Conservation (phyloP, 2,329 filamentous ascomycete genomes). For the Aspergillus floridensis region DNA sequence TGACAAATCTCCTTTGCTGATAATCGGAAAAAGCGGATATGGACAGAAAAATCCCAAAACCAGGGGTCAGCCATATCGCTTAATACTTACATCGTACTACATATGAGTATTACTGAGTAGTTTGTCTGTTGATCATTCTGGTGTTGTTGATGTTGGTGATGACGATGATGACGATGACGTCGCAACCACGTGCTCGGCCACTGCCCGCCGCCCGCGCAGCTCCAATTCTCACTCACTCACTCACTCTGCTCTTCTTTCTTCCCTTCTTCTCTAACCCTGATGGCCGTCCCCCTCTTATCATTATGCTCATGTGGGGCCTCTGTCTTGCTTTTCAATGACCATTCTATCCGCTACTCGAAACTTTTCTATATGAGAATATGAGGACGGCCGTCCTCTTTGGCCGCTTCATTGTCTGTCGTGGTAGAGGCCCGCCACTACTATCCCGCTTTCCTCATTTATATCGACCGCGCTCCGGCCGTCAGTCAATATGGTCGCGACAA, state of each 20-base stretch:
- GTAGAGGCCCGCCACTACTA: conserved; percentile 35
- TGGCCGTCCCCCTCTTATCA: conserved; percentile 1
- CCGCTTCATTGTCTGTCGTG: conserved; percentile 50
- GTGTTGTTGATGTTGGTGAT: not conserved
- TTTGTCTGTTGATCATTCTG: too few relatives aligned
- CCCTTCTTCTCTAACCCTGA: not conserved
- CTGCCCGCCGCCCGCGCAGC: not conserved
- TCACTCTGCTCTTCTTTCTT: not conserved
- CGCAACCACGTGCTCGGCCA: conserved; percentile 15
- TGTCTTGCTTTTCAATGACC: conserved; percentile 9
- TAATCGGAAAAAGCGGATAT: not conserved
- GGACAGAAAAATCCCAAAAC: not conserved
- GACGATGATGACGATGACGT: conserved; percentile 12
- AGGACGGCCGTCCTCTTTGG: conserved; percentile 49
- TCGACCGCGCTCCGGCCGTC: conserved; percentile 28
- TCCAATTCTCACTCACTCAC: not conserved
- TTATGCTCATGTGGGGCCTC: not conserved
- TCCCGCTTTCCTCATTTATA: conserved; percentile 28
- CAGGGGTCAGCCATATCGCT: too few relatives aligned
- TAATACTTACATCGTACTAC: too few relatives aligned
- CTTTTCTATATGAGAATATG: conserved; percentile 42
- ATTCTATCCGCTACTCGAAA: not conserved
- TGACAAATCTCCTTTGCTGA: not conserved
- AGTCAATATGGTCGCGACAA: conserved; percentile 25
- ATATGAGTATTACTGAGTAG: too few relatives aligned